Evolutionary conservation across 2,329 filamentous ascomycete genomes (phyloP), one percentile per base, ranked within the genome.

Genomic region (Trichoderma pleuroti): DNA sequence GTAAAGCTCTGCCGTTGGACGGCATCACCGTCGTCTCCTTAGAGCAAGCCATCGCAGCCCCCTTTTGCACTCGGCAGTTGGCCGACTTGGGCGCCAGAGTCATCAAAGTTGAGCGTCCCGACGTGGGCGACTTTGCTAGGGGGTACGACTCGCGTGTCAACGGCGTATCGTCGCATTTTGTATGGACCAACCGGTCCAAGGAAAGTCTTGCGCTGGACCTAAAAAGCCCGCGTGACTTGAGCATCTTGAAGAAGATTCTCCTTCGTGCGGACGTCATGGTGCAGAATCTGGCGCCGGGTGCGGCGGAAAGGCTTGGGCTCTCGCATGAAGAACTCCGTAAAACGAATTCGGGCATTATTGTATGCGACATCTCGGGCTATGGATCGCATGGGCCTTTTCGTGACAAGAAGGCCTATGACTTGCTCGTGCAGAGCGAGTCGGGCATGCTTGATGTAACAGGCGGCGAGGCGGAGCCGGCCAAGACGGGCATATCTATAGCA

Each of bases 181-280:
- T 87, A n/a, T 87, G 86, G 85, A 80, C 83, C 0, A 87, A 87
- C 72, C 81, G 86, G 26, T 85, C 85, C 8, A 87, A 87, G 67
- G 84, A 87, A 74, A 86, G 84, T 61, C 76, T 87, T 10, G 84
- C 84, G 0, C 79, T 87, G 0, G 82, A 87, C 54, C 73, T 87
- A 18, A 87, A 87, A 72, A 74, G 81, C 12, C 72, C 80, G 0
- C 75, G 77, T 7, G 82, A 87, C 57, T 80, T 86, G 59, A 72
- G 75, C 0, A 75, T 84, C 1, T 75, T 87, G n/a, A 82, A 80
- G 75, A 80, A 78, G 14, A 77, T 86, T 1, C 74, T 87, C 0
- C 73, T 74, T 9, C 80, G 80, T 26, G 82, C 85, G 2, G 86
- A 87, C 70, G 84, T 87, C 5, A 76, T 87, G 24, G 85, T 87